Conservation (phyloP, 1,284 basidiomycete species). For the Apiotrichum montevideense region DNA sequence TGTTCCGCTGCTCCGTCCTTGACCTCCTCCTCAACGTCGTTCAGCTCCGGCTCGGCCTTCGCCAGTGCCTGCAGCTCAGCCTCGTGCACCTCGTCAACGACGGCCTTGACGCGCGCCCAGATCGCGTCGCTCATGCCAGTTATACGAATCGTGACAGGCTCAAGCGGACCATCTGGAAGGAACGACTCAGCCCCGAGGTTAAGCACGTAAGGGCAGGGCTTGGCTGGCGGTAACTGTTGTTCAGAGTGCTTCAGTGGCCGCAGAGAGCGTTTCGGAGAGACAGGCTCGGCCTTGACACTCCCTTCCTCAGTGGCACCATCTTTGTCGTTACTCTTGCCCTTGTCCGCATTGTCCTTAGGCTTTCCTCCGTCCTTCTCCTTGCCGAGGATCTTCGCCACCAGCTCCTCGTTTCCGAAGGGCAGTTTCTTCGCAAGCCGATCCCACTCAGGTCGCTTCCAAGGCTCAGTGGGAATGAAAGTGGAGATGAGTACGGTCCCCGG, state of each 20-base stretch:
- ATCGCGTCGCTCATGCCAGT: constrained; percentile 25
- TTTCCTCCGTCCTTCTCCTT: background rate
- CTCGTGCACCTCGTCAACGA: constrained; percentile 25
- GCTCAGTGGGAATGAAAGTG: constrained; percentile 25
- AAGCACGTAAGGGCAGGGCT: constrained; percentile 16
- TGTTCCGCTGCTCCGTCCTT: background rate
- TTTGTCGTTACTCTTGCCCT: background rate
- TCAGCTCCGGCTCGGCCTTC: constrained; percentile 23
- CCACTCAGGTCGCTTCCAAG: constrained; percentile 35
- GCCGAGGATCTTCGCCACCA: constrained; percentile 14
- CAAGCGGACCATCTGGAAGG: constrained; percentile 23
- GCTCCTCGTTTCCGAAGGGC: constrained; percentile 32
- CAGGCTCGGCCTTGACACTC: background rate
- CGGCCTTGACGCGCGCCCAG: constrained; percentile 30
- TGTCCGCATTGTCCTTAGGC: background rate
- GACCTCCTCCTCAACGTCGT: constrained; percentile 1
- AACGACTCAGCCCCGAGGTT: constrained; percentile 34
- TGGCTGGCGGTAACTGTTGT: background rate
- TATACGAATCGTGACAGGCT: constrained; percentile 34
- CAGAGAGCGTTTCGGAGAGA: constrained; percentile 7
- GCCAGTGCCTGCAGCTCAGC: constrained; percentile 25
- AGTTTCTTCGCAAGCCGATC: constrained; percentile 20
- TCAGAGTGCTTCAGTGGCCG: background rate
- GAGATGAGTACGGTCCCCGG: constrained; percentile 35
- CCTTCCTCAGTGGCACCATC: background rate